Conservation (phyloP, 805 yeast species). For the Metschnikowia vanudenii region DNA sequence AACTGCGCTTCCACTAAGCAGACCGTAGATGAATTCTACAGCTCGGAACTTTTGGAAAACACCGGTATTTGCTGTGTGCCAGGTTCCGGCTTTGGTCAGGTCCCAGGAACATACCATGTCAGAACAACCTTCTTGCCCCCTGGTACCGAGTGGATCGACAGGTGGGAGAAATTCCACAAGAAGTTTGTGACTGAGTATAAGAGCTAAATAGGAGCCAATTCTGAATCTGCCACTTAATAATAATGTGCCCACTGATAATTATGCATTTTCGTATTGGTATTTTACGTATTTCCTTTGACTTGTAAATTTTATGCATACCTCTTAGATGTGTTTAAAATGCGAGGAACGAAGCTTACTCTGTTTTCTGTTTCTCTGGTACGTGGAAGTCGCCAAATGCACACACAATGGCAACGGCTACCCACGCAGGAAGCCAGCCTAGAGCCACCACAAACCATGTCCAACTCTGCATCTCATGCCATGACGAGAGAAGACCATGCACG, state of each 20-base stretch:
- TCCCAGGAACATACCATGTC: conserved; percentile 82
- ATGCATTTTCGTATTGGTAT: no score
- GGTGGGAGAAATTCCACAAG: conserved; percentile 77
- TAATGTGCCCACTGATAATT: not conserved
- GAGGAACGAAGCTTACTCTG: conserved; percentile 4
- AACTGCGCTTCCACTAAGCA: conserved; percentile 56
- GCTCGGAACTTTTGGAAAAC: conserved; percentile 73
- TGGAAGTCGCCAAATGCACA: conserved; percentile 31
- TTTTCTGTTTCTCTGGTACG: conserved; percentile 6
- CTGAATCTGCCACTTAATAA: not conserved
- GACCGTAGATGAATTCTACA: conserved; percentile 84
- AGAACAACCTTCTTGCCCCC: conserved; percentile 98
- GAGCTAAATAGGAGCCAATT: not conserved
- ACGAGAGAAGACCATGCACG: conserved; percentile 52
- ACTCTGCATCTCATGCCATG: conserved; percentile 68
- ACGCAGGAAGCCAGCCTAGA: conserved; percentile 80
- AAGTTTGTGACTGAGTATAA: conserved; percentile 60
- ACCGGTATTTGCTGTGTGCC: conserved; percentile 98
- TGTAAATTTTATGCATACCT: no score
- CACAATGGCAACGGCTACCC: conserved; percentile 48
- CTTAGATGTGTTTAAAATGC: no score
- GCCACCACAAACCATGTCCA: conserved; percentile 83
- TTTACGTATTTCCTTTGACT: no score
- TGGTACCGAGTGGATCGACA: conserved; percentile 82
- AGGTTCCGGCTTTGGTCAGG: conserved; percentile 96